Evolutionary conservation across 805 yeast species (phyloP), one percentile per base, ranked within the genome.

Genomic region (Kodamaea nitidulidarum): DNA sequence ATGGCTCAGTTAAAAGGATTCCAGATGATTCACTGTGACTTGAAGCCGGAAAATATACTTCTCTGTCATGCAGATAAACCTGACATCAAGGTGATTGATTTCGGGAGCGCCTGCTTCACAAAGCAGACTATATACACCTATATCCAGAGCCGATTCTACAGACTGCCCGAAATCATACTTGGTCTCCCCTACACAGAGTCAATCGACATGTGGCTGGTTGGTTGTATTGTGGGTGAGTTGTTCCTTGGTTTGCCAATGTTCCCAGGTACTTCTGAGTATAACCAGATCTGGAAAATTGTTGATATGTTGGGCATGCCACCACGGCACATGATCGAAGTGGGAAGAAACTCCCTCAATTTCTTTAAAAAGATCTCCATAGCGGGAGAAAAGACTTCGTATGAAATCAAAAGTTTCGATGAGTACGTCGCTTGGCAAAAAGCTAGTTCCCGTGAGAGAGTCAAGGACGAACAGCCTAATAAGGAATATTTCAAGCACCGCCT

Each of bases 171-270:
- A 59, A 95, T 91, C 15, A 78, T 93, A 2, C 64, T 91, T 15
- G 98, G 98, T 0, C 68, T 91, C 32, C 95, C 96, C 4, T 91
- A 93, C 55, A 84, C 96, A 1, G 78, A 95, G 7, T 80, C 95
- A 5, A 91, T 93, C 38, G 98, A 91, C 58, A 88, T 91, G 80
- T 93, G 99, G 99, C 91, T 98, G 0, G 66, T 90, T 32, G 98
- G 96, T 0, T 85, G 97, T 56, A 87, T 93, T 36, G 78, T 88
- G 24, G 95, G 93, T 1, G 99, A 93, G 60, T 65, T 91, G 35
- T 90, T 84, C 49, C 61, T 91, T 37, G 98, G 98, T 1, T 70
- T 91, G 40, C 98, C 98, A 1, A 71, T 91, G 49, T 88, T 91
- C 52, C 97, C 98, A 0, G 98, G 98, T 3, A 75, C 88, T 3